A percentile compares a stretch with the other conserved stretches of the same genome.
Conservation (phyloP, 2,329 filamentous ascomycete species). For the Ascochyta pisi region DNA sequence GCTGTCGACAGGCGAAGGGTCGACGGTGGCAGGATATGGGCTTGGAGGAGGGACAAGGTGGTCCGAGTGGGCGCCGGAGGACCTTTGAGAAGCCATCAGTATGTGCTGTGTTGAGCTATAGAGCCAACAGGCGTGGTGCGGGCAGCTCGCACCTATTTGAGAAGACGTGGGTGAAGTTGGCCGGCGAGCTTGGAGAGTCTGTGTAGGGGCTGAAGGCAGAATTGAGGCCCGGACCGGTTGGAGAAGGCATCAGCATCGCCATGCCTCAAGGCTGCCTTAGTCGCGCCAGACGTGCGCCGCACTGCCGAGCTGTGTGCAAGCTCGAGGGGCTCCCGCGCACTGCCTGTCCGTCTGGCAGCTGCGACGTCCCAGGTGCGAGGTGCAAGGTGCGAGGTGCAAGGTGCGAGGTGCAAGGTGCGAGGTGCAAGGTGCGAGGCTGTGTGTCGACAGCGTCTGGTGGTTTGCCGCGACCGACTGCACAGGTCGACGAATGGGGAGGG, state of each 20-base stretch:
- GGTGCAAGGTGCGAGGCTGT: conserved; percentile 17
- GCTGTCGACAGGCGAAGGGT: conserved; percentile 84
- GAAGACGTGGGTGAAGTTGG: conserved; percentile 52
- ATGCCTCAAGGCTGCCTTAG: conserved; percentile 37
- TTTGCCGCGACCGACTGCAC: neutral
- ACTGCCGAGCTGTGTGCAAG: conserved; percentile 16
- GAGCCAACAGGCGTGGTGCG: conserved; percentile 29
- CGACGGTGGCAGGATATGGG: conserved; percentile 69
- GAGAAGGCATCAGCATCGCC: conserved; percentile 56
- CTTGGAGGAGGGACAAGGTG: conserved; percentile 57
- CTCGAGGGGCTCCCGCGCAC: conserved; percentile 16
- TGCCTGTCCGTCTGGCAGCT: conserved; percentile 19
- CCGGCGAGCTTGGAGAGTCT: conserved; percentile 59
- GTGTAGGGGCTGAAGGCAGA: conserved; percentile 60
- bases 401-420: conserved; percentile 9
- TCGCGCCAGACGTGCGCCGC: conserved; percentile 38
- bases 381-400: neutral
- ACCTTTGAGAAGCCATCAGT: conserved; percentile 48
- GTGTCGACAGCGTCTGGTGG: conserved; percentile 4
- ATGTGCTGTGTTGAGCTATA: conserved; percentile 2
- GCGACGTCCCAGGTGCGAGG: conserved; percentile 16
- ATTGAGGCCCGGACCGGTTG: conserved; percentile 44
- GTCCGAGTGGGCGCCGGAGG: conserved; percentile 54
- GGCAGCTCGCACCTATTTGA: conserved; percentile 56
- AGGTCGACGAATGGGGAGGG: conserved; percentile 32